Base-by-base conservation (phyloP, 2,329 filamentous ascomycete genomes). In the Paracoccidioides lutzii region DNA sequence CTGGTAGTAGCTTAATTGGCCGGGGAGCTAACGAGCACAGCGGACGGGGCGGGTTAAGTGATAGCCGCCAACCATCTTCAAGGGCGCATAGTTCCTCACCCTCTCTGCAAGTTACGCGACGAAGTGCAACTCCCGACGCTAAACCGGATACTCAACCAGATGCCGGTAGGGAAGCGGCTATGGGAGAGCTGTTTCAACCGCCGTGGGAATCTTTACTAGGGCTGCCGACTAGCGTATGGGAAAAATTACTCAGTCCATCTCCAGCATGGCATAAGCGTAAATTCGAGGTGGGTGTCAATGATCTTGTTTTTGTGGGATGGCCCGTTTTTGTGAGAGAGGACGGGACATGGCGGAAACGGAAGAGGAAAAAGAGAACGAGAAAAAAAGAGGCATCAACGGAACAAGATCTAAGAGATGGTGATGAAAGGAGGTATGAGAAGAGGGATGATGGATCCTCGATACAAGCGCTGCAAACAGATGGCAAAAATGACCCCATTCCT, bases 241-340 rank as follows among this genome's bases (percentile, higher is more conserved):
- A 88, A 63, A 88, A 85, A 60, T 79, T 95, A 51, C 69, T 95
- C 55, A 89, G 86, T 0, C 89, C 90, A 0, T 81, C 82, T 7
- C 78, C 82, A 10, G 80, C 84, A 7, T 89, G 87, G 68, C 85
- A 93, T 72, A 94, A 91, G 73, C 82, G 79, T 62, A 81, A 83
- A 30, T 95, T 95, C 65, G 87, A 95, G 67, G 77, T 95, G 57
- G 86, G 84, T 0, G 76, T 95, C 7, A 88, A 94, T 64, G 85
- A 88, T 48, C 75, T 91, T 43, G 82, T 84, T 56, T 93, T 88
- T 65, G 76, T 94, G 15, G 89, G 89, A 0, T 89, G 88, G 69
- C 90, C 90, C 4, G 81, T 94, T 43, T 89, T 90, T 69, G 85
- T 89, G 42, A 83, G 84, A 1, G 83, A 88, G 63, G 87, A 88